Evolutionary conservation across 2,329 filamentous ascomycete genomes (phyloP), one percentile per base, ranked within the genome.

Genomic region (Ascochyta rabiei): DNA sequence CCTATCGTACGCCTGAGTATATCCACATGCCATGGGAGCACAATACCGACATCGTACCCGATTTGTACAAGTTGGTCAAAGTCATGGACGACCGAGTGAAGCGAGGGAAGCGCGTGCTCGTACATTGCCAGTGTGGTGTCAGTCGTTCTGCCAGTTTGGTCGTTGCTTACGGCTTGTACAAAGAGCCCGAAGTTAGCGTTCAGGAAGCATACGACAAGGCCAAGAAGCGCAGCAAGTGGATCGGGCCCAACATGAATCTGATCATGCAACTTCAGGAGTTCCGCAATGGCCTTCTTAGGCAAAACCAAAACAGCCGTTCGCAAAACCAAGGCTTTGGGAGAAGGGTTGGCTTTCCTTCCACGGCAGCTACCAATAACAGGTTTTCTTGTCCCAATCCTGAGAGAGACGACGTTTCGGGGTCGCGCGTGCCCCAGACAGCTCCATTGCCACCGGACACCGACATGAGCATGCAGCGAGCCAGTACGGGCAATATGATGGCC

Each of bases 231-330:
- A 95, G 90, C 74, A 86, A 83, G 68, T 96, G 91, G 90, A 93
- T 96, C 64, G 92, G 90, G 54, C 90, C 90, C 0, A 96, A 96
- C 74, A 96, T 96, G 91, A 90, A 90, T 63, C 81, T 96, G 62
- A 92, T 96, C 82, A 95, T 95, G 81, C 92, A 91, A 63, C 79
- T 96, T 42, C 90, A 93, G 72, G 90, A 93, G 68, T 93, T 93
- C 70, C 82, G 58, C 75, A 83, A 62, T 71, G 82, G 67, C 76
- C 81, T 73, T 38, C 52, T 75, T n/a, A 69, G 71, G 48, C 62
- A 68, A 9, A 76, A 72, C 37, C 69, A 73, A 28, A 55, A 50
- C 42, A 69, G 58, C 41, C 60, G 71, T 19, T 63, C 64, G 8
- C 69, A 70, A 43, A 71, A 66, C 43, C 70, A 71, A 55, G 63